phyloP scores from a whole-genome alignment of 441 rosid genomes.

The Cnidoscolus chayamansa region DNA sequence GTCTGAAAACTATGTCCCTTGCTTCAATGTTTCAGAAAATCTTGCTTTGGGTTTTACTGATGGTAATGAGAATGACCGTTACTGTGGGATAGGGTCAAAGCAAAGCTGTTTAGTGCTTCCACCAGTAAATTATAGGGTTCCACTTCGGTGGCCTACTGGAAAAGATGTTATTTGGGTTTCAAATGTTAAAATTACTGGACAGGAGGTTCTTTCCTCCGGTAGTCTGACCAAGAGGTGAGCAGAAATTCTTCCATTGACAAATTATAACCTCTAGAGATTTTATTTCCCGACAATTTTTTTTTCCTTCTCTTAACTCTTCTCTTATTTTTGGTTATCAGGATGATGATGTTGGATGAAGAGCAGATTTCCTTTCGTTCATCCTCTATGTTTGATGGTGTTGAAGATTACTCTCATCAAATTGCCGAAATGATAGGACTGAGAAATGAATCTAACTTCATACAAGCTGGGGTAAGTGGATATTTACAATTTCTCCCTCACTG shows the following conservation, averaged over 20 bases:
- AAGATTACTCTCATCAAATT: constrained; percentile 97
- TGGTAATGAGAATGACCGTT: constrained; percentile 60
- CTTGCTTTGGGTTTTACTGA: constrained; percentile 50
- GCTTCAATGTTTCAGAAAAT: constrained; percentile 72
- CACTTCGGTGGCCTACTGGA: constrained; percentile 99
- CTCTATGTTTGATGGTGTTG: constrained; percentile 87
- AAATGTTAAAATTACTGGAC: constrained; percentile 86
- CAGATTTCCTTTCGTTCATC: constrained; percentile 96
- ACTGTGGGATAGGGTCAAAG: constrained; percentile 52
- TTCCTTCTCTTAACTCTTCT: background rate
- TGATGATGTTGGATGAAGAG: constrained; percentile 98
- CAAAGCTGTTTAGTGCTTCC: constrained; percentile 69
- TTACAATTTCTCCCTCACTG: background rate
- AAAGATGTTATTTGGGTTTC: constrained; percentile 87
- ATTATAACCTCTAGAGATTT: constrained; percentile 10
- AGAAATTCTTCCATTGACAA: background rate
- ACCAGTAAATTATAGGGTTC: constrained; percentile 70
- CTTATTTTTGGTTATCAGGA: constrained; percentile 43
- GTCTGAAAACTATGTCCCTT: constrained; percentile 72
- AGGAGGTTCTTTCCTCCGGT: constrained; percentile 93
- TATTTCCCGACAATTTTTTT: background rate
- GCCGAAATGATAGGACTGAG: constrained; percentile 95
- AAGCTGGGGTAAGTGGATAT: constrained; percentile 76
- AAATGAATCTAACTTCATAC: constrained; percentile 68
- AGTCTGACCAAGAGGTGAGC: constrained; percentile 87